Evolutionary conservation across 108 stramenopile species (phyloP).

Genomic region (Bacterosira constricta): DNA sequence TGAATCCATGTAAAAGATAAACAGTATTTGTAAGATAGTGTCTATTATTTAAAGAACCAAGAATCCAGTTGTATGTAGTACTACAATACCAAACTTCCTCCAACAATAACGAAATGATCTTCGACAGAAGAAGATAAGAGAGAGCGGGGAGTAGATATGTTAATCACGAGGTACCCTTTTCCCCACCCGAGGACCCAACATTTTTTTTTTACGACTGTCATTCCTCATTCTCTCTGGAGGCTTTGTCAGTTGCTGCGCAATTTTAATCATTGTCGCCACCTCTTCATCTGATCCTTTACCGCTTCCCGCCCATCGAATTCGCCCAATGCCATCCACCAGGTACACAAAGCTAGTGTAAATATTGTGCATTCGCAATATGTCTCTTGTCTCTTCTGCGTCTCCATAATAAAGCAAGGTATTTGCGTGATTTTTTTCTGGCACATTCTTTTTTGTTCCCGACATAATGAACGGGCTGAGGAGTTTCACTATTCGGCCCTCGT

Average conservation of each 20-base stretch:
- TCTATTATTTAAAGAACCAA: too few relatives aligned
- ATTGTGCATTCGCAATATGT: slow-evolving; percentile 85
- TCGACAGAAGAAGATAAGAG: too few relatives aligned
- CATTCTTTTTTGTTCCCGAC: slow-evolving; percentile 56
- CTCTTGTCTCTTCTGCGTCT: slow-evolving; percentile 65
- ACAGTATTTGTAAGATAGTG: too few relatives aligned
- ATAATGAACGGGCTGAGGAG: slow-evolving; percentile 55
- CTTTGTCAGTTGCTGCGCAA: slow-evolving; percentile 58
- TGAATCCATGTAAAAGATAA: too few relatives aligned
- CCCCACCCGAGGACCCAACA: slow-evolving; percentile 25
- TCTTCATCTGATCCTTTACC: slow-evolving; percentile 73
- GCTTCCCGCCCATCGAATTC: slow-evolving; percentile 81
- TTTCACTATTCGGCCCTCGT: slow-evolving; percentile 58
- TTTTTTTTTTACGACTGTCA: slow-evolving; percentile 2
- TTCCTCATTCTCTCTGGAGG: neutral
- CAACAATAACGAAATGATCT: too few relatives aligned
- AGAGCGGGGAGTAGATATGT: too few relatives aligned
- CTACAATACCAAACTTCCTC: too few relatives aligned
- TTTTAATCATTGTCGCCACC: slow-evolving; percentile 48
- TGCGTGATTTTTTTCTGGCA: slow-evolving; percentile 58
- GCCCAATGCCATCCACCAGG: slow-evolving; percentile 77
- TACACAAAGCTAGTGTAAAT: slow-evolving; percentile 79
- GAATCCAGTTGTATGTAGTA: too few relatives aligned
- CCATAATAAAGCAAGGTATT: slow-evolving; percentile 79
- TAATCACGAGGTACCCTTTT: slow-evolving; percentile 23